These are phyloP conservation scores for Trichophyton benhamiae DNA, from an alignment of 2,329 filamentous ascomycete species.

Conservation along the genomic window DNA sequence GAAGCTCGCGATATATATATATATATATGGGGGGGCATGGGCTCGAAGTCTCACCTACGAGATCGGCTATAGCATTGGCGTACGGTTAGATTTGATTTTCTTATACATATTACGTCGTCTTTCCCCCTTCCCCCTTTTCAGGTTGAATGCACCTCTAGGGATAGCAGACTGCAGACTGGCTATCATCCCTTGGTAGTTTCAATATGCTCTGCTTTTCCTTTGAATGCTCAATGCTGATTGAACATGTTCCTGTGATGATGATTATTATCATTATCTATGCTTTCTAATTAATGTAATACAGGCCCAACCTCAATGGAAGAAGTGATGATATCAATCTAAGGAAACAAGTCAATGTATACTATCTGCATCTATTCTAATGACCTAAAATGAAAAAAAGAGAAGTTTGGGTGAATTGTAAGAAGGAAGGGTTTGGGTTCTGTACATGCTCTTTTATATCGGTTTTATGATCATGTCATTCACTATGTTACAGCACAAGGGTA, in stretches of 20 bases:
- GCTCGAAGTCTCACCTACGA: not conserved
- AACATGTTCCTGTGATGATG: not conserved
- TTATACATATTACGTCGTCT: not conserved
- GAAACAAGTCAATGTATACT: not conserved
- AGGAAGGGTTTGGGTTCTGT: not conserved
- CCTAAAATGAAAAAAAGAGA: not conserved
- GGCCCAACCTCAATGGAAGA: not conserved
- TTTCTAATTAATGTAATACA: not conserved
- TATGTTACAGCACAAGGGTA: conserved; percentile 3
- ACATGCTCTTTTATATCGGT: not conserved
- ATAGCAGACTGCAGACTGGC: not conserved
- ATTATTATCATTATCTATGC: not conserved
- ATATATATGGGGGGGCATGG: not conserved
- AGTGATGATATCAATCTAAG: not conserved
- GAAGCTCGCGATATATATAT: conserved; percentile 2
- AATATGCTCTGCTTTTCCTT: not conserved
- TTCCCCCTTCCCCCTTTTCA: not conserved
- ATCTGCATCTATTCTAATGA: conserved; percentile 2
- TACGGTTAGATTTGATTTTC: conserved; percentile 1
- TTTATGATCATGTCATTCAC: conserved; percentile 1
- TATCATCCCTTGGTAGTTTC: not conserved
- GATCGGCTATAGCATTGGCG: conserved; percentile 1
- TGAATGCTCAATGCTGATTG: not conserved
- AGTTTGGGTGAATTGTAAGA: not conserved
- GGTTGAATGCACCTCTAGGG: too few species aligned